Evolutionary conservation across 805 yeast species (phyloP), one percentile per base, ranked within the genome.

Genomic region (Yarrowia phangngaensis): DNA sequence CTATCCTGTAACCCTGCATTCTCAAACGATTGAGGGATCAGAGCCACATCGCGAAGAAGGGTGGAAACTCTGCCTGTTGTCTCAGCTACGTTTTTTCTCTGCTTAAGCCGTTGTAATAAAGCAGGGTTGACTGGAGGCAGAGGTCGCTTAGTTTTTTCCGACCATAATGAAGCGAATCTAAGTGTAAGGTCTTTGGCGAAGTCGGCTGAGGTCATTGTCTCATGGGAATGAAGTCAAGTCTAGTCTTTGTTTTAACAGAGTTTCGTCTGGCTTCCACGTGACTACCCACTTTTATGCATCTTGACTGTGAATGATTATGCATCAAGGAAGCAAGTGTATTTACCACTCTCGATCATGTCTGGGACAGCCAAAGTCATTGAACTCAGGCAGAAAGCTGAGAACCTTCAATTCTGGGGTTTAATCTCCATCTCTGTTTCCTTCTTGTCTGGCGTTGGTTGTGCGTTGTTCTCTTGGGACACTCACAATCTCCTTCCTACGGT

Each of bases 1-100:
- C 57, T 58, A 31, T 81, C 82, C 34, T 76, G 72, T 54, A 69
- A 63, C 1, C 54, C 65, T 0, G 67, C 56, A 48, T 74, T 65
- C 26, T 73, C 77, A 55, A 75, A 78, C 13, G 60, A 58, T 24
- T 56, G 34, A 1, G 66, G 65, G 17, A 58, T 58, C 7, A 38
- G 11, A 9, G 45, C 26, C 1, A 38, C 13, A 19, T 38, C 45
- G 15, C 45, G 11, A 4, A 38, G 16, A 6, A 38, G 32, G 17
- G 45, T 24, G 4, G 32, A 8, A 3, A 38, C 45, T n/a, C 45
- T 22, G 14, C 45, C 43, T 3, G 14, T 16, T n/a, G 28, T 26
- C 4, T 4, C 45, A 1, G 31, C 6, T 7, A 8, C 23, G 2
- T 20, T 22, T 11, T 36, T 30, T 16, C 45, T 27, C 13, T 38